A percentile compares a stretch with the other conserved stretches of the same genome.
phyloP scores from a whole-genome alignment of 768 basidiomycete species.

The Kwoniella dendrophila region DNA sequence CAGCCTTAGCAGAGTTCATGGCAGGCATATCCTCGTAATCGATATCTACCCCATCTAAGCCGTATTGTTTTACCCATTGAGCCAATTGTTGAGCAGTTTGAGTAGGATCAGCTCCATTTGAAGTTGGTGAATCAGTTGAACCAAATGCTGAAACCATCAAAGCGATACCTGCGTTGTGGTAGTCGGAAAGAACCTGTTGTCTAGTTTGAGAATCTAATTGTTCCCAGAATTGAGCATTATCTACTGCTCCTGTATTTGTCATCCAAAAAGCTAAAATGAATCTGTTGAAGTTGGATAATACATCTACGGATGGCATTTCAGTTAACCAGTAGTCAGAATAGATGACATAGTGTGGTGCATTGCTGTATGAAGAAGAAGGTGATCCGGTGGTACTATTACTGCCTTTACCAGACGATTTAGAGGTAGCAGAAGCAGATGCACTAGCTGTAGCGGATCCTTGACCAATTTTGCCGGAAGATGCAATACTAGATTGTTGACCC shows the following conservation, averaged over 20 bases:
- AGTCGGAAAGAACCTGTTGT: conserved; percentile 61
- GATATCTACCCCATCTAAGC: conserved; percentile 72
- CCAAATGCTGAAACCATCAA: conserved; percentile 70
- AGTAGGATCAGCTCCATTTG: conserved; percentile 65
- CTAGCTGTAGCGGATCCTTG: conserved; percentile 10
- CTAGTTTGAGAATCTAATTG: conserved; percentile 54
- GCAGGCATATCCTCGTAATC: conserved; percentile 63
- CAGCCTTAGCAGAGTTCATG: conserved; percentile 47
- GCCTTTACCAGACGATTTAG: background rate
- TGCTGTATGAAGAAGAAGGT: conserved; percentile 11
- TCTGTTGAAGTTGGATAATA: conserved; percentile 43
- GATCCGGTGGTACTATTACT: conserved; percentile 5
- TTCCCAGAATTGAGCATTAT: conserved; percentile 46
- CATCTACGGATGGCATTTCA: conserved; percentile 46
- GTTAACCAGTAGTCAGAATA: conserved; percentile 49
- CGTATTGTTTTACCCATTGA: conserved; percentile 65
- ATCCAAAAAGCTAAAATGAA: conserved; percentile 56
- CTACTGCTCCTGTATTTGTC: conserved; percentile 44
- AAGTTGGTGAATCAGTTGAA: conserved; percentile 64
- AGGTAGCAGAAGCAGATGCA: conserved; percentile 7
- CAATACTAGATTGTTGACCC: background rate
- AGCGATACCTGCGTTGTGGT: conserved; percentile 65
- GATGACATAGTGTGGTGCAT: conserved; percentile 45
- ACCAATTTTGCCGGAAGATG: background rate
- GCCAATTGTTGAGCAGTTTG: conserved; percentile 68